Evolutionary conservation across 805 yeast species (phyloP).

Genomic region (Metschnikowia picachoensis): DNA sequence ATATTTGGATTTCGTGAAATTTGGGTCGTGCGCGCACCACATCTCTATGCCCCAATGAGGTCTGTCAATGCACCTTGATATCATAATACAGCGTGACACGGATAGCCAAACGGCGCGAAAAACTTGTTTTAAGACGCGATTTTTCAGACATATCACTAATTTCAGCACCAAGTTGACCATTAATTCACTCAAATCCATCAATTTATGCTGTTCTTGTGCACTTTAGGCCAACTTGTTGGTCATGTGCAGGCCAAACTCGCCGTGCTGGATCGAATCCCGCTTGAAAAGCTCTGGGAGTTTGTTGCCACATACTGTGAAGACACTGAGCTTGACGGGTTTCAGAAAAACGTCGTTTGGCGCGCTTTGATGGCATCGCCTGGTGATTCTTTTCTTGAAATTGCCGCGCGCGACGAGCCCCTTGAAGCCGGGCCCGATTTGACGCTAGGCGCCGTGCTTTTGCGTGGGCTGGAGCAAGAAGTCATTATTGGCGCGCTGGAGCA

Average conservation of each 20-base stretch:
- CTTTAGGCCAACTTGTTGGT: conserved; percentile 15
- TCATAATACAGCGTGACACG: no score
- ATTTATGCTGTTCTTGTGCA: conserved; percentile 16
- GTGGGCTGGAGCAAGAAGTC: conserved; percentile 16
- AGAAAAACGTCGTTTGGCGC: conserved; percentile 39
- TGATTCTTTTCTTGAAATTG: conserved; percentile 11
- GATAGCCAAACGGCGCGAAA: no score
- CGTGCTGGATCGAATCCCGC: conserved; percentile 15
- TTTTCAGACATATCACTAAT: no score
- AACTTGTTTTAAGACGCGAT: no score
- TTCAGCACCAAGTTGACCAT: no score
- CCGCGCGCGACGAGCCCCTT: conserved; percentile 13
- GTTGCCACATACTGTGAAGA: not conserved
- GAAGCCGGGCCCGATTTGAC: conserved; percentile 9
- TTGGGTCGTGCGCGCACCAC: conserved; percentile 11
- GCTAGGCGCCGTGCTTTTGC: conserved; percentile 9
- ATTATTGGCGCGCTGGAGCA: conserved; percentile 44
- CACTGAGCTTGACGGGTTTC: conserved; percentile 29
- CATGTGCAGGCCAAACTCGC: conserved; percentile 15
- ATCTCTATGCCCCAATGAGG: not conserved
- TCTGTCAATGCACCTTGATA: no score
- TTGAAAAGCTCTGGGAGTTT: conserved; percentile 12
- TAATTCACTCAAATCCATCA: no score
- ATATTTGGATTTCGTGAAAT: not conserved
- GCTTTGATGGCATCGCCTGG: conserved; percentile 28